Evolutionary conservation across 1,284 basidiomycete genomes (phyloP).

Genomic region (Anthracocystis setariae): DNA sequence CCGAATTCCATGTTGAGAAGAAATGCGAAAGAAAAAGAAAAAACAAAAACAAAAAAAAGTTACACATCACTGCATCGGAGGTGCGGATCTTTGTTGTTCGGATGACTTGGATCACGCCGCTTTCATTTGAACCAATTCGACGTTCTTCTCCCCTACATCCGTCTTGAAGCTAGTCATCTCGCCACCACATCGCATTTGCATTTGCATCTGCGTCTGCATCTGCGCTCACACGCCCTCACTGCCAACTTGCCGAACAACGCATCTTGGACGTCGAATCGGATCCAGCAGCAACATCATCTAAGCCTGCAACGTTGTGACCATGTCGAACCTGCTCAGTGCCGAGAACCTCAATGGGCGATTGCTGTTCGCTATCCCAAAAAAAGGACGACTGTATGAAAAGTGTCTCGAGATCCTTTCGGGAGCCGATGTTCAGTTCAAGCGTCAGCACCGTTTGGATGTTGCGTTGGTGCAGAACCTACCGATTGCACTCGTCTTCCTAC

Average conservation of each 20-base stretch:
- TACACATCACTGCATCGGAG: background rate
- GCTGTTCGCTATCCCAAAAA: constrained; percentile 96
- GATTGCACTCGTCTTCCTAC: constrained; percentile 96
- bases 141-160: too few species aligned
- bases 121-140: too few species aligned
- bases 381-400: constrained; percentile 91
- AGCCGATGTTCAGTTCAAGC: constrained; percentile 94
- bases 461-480: constrained; percentile 90
- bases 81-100: background rate
- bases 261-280: too few species aligned
- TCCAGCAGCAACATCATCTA: too few species aligned
- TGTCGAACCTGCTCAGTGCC: constrained; percentile 63
- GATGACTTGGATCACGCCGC: background rate
- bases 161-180: too few species aligned
- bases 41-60: too few species aligned
- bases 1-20: background rate
- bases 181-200: too few species aligned
- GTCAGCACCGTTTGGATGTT: constrained; percentile 88
- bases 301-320: too few species aligned
- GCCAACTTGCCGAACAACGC: too few species aligned
- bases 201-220: too few species aligned
- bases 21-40: too few species aligned
- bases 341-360: constrained; percentile 74
- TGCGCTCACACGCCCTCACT: background rate
- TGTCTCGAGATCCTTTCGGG: constrained; percentile 81